Percentiles rank a stretch among this genome's conserved stretches.
These are phyloP conservation scores for Phytopythium chamaehyphon DNA, from an alignment of 352 stramenopile genomes.

Conservation along the genomic window DNA sequence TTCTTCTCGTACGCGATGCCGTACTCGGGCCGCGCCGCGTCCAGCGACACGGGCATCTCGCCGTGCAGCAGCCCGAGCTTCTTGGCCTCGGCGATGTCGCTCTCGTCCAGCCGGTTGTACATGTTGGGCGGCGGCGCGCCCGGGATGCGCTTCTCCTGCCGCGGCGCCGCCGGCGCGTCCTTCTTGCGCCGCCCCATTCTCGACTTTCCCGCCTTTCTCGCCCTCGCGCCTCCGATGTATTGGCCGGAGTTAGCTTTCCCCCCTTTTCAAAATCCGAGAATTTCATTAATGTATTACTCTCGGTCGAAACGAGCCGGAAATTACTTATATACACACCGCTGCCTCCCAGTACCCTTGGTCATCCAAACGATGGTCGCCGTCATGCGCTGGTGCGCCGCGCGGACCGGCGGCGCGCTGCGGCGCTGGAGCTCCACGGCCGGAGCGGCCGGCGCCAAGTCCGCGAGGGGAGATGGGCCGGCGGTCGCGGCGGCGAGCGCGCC, in stretches of 20 bases:
- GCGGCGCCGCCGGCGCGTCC: not conserved
- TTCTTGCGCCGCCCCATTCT: slow-evolving; percentile 1
- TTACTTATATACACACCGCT: too few relatives aligned
- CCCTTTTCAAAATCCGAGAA: not conserved
- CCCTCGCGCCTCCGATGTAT: too few relatives aligned
- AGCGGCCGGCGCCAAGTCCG: not conserved
- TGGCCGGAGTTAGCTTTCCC: too few relatives aligned
- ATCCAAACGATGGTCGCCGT: too few relatives aligned
- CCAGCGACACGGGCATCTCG: slow-evolving; percentile 36
- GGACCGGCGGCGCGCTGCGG: slow-evolving; percentile 8
- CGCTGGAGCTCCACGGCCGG: slow-evolving; percentile 18
- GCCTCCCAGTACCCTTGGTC: too few relatives aligned
- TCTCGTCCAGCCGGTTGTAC: slow-evolving; percentile 62
- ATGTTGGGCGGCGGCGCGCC: slow-evolving; percentile 9
- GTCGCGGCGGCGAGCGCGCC: slow-evolving; percentile 14
- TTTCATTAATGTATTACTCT: too few relatives aligned
- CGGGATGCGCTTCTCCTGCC: slow-evolving; percentile 3
- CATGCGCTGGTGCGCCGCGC: slow-evolving; percentile 5
- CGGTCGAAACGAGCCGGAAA: too few relatives aligned
- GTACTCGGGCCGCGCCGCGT: slow-evolving; percentile 46
- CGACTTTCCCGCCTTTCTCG: not conserved
- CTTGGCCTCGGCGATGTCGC: slow-evolving; percentile 43
- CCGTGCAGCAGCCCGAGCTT: slow-evolving; percentile 43
- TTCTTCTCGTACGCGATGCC: slow-evolving; percentile 78
- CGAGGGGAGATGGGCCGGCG: not conserved